Percentiles rank a stretch among this genome's conserved stretches.
Evolutionary conservation across 768 basidiomycete species (phyloP).

Genomic region (Amanita rimosa): DNA sequence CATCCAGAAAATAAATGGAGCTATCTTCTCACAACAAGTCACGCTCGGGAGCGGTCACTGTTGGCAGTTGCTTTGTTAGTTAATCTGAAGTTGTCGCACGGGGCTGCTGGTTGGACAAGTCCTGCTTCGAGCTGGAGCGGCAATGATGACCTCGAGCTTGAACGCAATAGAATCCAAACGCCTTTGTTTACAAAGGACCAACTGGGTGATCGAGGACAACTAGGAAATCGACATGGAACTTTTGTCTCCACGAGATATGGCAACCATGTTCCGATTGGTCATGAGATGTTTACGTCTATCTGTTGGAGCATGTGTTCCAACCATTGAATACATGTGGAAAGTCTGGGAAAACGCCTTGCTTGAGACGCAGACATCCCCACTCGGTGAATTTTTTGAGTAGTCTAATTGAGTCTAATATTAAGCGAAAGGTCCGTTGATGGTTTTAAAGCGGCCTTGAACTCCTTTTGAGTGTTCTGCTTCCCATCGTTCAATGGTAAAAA

Average conservation of each 20-base stretch:
- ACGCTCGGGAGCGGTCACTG: no score
- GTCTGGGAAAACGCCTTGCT: neutral
- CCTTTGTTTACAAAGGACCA: neutral
- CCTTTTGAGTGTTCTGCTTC: neutral
- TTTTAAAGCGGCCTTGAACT: neutral
- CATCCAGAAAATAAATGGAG: neutral
- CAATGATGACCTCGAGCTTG: neutral
- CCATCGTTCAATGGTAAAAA: neutral
- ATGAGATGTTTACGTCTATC: neutral
- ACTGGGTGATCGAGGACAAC: neutral
- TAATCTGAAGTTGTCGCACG: no score
- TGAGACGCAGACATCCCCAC: slow-evolving; percentile 1
- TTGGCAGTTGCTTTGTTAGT: no score
- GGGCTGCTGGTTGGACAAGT: no score
- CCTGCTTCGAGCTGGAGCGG: no score
- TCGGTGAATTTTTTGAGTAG: neutral
- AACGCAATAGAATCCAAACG: neutral
- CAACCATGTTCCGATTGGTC: neutral
- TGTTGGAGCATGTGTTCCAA: neutral
- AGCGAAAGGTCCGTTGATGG: slow-evolving; percentile 1
- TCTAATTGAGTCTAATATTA: slow-evolving; percentile 1
- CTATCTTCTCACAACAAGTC: neutral
- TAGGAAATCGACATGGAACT: neutral
- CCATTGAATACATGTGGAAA: neutral
- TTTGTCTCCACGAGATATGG: neutral